phyloP scores from a whole-genome alignment of 148 eudicot species.

The Oxyria digyna region DNA sequence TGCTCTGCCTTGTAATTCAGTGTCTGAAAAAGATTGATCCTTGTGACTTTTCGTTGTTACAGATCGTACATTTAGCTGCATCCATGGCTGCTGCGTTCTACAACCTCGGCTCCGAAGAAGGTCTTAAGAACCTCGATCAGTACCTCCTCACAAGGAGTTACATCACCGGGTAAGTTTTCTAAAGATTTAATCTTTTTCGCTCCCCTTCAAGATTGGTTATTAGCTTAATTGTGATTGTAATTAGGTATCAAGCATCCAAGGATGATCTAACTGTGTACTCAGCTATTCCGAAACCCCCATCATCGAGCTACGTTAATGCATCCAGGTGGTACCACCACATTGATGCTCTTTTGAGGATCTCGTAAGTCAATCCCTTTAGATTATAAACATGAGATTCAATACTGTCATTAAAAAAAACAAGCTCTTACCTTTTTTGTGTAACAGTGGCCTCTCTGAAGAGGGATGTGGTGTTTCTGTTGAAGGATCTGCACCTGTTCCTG shows the following conservation, averaged over 20 bases:
- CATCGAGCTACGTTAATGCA: slow-evolving; percentile 55
- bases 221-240: not conserved
- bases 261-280: slow-evolving; percentile 73
- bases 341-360: slow-evolving; percentile 80
- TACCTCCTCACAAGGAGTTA: slow-evolving; percentile 77
- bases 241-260: slow-evolving; percentile 87
- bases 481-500: slow-evolving; percentile 56
- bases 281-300: slow-evolving; percentile 50
- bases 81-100: slow-evolving; percentile 65
- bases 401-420: not conserved
- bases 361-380: slow-evolving; percentile 42
- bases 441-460: slow-evolving; percentile 76
- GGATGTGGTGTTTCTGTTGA: slow-evolving; percentile 69
- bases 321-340: slow-evolving; percentile 83
- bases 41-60: not conserved
- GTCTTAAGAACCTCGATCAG: slow-evolving; percentile 81
- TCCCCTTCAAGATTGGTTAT: not conserved
- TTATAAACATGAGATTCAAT: not conserved
- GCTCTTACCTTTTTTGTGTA: not conserved
- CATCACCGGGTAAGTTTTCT: slow-evolving; percentile 59
- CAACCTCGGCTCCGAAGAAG: slow-evolving; percentile 46
- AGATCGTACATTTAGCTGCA: not conserved
- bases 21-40: not conserved
- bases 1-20: not conserved
- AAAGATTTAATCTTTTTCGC: not conserved